Evolutionary conservation across 2,329 filamentous ascomycete species (phyloP).

Genomic region (Pyricularia sp.): DNA sequence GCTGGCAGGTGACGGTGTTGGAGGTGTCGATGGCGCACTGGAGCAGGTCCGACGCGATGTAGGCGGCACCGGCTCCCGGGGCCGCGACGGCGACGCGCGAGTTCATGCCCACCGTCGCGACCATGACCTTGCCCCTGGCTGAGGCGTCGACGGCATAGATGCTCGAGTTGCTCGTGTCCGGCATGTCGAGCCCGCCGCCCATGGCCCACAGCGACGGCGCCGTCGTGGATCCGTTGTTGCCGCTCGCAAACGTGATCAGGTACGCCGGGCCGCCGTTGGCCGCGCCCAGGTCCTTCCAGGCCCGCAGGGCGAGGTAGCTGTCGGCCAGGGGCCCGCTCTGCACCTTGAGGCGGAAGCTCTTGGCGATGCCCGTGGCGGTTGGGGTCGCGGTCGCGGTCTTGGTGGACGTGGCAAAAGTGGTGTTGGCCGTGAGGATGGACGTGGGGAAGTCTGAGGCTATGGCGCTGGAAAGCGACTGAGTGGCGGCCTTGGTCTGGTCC

Average conservation of each 20-base stretch:
- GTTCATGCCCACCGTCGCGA: constrained; percentile 1
- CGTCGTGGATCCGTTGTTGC: background rate
- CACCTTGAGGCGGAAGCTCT: background rate
- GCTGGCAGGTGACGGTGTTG: background rate
- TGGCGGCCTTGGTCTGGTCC: background rate
- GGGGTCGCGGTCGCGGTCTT: background rate
- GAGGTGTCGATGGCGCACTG: background rate
- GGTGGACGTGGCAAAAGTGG: background rate
- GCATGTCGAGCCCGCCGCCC: background rate
- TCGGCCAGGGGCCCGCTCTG: background rate
- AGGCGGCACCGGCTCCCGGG: background rate
- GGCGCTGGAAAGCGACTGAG: background rate
- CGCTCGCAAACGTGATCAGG: background rate
- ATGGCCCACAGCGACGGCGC: background rate
- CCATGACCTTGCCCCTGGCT: background rate
- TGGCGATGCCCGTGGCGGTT: background rate
- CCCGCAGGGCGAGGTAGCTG: background rate
- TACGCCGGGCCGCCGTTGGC: background rate
- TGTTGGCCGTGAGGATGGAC: background rate
- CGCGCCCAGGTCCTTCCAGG: constrained; percentile 1
- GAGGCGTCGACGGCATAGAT: background rate
- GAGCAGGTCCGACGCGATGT: background rate
- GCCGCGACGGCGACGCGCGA: background rate
- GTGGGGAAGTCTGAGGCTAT: background rate
- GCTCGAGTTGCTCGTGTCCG: background rate